phyloP scores from a whole-genome alignment of 495 filamentous ascomycete species.

The Lasiosphaeriaceae sp. region DNA sequence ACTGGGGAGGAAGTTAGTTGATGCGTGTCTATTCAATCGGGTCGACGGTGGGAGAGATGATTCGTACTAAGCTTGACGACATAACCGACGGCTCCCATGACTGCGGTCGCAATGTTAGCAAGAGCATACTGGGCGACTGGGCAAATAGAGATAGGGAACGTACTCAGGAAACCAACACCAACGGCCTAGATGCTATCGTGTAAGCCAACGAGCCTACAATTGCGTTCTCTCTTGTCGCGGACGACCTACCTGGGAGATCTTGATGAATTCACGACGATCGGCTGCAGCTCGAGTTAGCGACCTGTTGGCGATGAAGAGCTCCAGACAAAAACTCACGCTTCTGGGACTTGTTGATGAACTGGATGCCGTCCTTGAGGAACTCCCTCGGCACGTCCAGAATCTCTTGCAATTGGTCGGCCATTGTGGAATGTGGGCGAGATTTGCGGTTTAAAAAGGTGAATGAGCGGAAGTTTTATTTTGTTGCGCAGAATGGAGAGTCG shows the following conservation, averaged over 20 bases:
- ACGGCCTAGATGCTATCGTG: slow-evolving; percentile 53
- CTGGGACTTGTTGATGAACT: slow-evolving; percentile 79
- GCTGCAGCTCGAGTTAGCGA: slow-evolving; percentile 28
- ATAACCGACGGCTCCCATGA: slow-evolving; percentile 43
- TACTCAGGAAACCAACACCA: slow-evolving; percentile 56
- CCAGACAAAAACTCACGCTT: slow-evolving; percentile 59
- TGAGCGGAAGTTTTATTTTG: not conserved
- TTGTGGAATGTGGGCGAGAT: slow-evolving; percentile 26
- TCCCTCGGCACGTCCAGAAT: slow-evolving; percentile 77
- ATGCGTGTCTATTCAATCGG: not conserved
- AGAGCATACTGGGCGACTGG: not conserved
- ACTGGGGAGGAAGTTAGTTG: slow-evolving; percentile 13
- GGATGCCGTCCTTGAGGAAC: slow-evolving; percentile 75
- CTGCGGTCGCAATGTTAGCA: slow-evolving; percentile 4
- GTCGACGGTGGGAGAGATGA: not conserved
- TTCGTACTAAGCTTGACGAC: slow-evolving; percentile 82
- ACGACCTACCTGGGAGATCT: slow-evolving; percentile 65
- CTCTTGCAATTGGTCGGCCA: slow-evolving; percentile 77
- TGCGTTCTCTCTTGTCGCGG: not conserved
- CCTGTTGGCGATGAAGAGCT: not conserved
- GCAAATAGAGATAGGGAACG: not conserved
- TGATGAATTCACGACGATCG: slow-evolving; percentile 84
- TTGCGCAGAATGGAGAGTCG: slow-evolving; percentile 3
- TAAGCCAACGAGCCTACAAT: not conserved
- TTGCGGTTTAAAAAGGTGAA: not conserved